Evolutionary conservation across 2,329 filamentous ascomycete species (phyloP).

Genomic region (Penicillium thymicola): DNA sequence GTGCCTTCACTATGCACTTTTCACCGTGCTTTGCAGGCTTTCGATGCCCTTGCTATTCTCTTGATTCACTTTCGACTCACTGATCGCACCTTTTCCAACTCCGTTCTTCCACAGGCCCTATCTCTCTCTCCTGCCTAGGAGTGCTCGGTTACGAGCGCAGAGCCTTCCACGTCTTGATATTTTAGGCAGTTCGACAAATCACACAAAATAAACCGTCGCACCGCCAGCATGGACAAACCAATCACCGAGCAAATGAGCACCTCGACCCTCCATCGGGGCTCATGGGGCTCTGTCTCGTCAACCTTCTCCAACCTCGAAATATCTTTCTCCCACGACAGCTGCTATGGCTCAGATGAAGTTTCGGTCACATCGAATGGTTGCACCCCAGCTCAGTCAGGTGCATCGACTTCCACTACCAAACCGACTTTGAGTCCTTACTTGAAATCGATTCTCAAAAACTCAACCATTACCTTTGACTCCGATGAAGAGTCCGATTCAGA

Average conservation of each 20-base stretch:
- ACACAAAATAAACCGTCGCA: not conserved
- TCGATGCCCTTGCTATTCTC: slow-evolving; percentile 27
- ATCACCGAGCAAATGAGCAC: slow-evolving; percentile 26
- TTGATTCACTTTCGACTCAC: slow-evolving; percentile 6
- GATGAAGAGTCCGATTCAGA: slow-evolving; percentile 27
- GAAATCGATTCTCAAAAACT: slow-evolving; percentile 37
- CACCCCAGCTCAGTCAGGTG: slow-evolving; percentile 21
- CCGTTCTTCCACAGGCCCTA: not conserved
- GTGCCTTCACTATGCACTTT: slow-evolving; percentile 33
- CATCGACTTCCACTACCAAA: slow-evolving; percentile 20
- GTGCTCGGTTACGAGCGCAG: not conserved
- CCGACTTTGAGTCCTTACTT: slow-evolving; percentile 25
- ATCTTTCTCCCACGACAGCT: slow-evolving; percentile 40
- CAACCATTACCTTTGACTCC: slow-evolving; percentile 26
- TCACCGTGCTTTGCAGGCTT: slow-evolving; percentile 29
- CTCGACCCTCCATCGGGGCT: slow-evolving; percentile 26
- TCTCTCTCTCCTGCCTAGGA: not conserved
- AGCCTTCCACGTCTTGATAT: not conserved
- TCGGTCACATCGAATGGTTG: slow-evolving; percentile 33
- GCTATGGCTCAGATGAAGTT: slow-evolving; percentile 39
- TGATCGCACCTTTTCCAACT: slow-evolving; percentile 5
- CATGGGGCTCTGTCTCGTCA: slow-evolving; percentile 40
- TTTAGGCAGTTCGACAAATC: not conserved
- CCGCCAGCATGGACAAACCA: slow-evolving; percentile 4
- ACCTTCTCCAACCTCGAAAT: slow-evolving; percentile 36